Base-by-base conservation (phyloP, 129 eudicot species). In the Flaveria linearis region DNA sequence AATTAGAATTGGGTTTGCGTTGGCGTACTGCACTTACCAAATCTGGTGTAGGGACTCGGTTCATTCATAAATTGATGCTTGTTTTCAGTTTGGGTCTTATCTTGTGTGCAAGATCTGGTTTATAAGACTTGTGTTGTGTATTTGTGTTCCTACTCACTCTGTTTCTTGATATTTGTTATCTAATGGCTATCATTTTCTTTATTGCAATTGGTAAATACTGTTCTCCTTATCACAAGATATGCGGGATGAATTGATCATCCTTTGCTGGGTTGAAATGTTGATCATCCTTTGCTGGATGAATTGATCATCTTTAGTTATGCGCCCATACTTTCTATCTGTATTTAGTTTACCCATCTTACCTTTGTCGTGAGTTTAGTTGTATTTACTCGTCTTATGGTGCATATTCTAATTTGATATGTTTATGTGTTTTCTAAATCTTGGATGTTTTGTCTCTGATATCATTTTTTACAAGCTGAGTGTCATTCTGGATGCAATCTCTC, bases 21-120 rank as follows among this genome's bases (percentile, higher is more conserved):
- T 65, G 68, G 49, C 81, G n/a, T 57, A 45, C 55, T 49, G 72
- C 30, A 64, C 30, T 16, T 15, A 68, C 66, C 72, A 66, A 61
- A 26, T 55, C 42, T 26, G 46, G 41, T 80, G 51, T 73, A 66
- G 79, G 65, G 79, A 66, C 83, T 73, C 9, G 30, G 7, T 51
- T 72, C 50, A 68, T 72, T 78, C 65, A 78, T 69, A 68, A 53
- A 18, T 78, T 45, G 76, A 69, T 68, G 70, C 36, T 7, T 69
- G 76, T 69, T 78, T 46, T 76, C 16, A 33, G 17, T n/a, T 47
- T 58, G 25, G 39, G 50, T 28, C 36, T 67, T 51, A 53, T 55
- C 52, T 60, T 57, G 71, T 71, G 63, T 60, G 71, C 69, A 68
- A 10, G 42, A 41, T 68, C 13, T 52, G 49, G 52, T 56, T 41